Base-by-base conservation (phyloP, 305 asterid species). In the Fraxinus angustifolia region DNA sequence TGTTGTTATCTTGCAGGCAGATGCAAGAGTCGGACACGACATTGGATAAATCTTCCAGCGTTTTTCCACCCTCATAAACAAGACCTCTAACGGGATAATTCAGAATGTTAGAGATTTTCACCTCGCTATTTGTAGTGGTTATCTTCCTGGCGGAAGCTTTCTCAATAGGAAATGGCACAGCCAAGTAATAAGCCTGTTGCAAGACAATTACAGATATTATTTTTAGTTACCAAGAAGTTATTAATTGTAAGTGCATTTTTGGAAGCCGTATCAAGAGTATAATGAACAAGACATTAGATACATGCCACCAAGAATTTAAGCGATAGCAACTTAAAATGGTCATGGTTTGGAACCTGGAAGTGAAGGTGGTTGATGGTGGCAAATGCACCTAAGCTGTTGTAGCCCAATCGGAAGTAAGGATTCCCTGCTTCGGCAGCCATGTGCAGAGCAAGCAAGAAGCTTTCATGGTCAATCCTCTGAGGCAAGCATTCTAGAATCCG, bases 301-400 rank as follows among this genome's bases (percentile, higher is more conserved):
- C 26, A 5, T 7, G 26, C 30, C 68, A 3, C 35, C 11, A 23
- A 65, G 17, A 1, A 65, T 65, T 65, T 1, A 65, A 65, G 35
- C 3, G 35, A 65, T 1, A 26, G 73, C 6, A 10, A 26, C 73
- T 62, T 26, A 65, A 60, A 65, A 26, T 58, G 21, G 68, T 58
- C 12, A 6, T 65, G 73, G 73, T 8, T 10, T 23, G 6, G 73
- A 65, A 65, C 36, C 73, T 94, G 98, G 82, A 94, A 94, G 80
- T 94, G 97, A 75, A 94, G 98, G 85, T 93, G 98, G 79, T 94
- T 94, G 84, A 94, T 93, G 82, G 97, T 94, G 31, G 97, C 97
- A 88, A 94, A 94, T 73, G 98, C 98, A 77, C 98, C 98, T 88
- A 94, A 86, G 85, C 98, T 94, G 77, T 94, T 93, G 90, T 94